A percentile compares a stretch with the other conserved stretches of the same genome.
Conservation (phyloP, 108 stramenopile species). For the Aurantiochytrium sp. region DNA sequence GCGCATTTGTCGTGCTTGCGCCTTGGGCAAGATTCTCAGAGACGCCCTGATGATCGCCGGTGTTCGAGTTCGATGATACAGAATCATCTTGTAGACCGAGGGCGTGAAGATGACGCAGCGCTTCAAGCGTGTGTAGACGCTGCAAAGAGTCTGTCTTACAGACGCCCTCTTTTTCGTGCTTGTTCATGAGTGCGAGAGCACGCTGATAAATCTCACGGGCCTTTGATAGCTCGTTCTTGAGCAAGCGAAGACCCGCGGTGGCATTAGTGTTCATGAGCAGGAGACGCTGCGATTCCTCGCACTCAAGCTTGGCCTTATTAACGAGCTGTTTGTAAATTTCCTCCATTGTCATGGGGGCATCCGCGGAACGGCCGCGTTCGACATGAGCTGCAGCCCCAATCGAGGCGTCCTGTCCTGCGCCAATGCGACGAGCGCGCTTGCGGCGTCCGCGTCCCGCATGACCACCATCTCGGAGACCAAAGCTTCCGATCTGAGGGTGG, state of each 20-base stretch:
- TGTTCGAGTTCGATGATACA: background rate
- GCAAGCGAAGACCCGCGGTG: background rate
- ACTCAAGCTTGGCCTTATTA: background rate
- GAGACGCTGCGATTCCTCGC: background rate
- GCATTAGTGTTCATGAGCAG: slow-evolving; percentile 7
- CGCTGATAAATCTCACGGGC: background rate
- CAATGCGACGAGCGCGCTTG: background rate
- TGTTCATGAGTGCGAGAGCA: background rate
- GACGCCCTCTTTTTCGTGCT: background rate
- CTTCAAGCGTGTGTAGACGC: background rate
- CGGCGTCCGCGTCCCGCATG: background rate
- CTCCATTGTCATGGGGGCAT: slow-evolving; percentile 4
- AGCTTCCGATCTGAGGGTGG: background rate
- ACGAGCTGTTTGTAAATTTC: background rate
- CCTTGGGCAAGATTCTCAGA: no score
- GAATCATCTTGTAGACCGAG: background rate
- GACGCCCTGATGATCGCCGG: background rate
- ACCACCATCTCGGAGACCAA: background rate
- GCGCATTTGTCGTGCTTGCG: no score
- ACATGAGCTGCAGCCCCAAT: background rate
- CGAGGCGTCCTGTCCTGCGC: no score
- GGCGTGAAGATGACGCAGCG: background rate
- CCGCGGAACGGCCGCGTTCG: background rate
- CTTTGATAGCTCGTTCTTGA: background rate
- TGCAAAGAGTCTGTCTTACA: slow-evolving; percentile 12